Conservation (phyloP, 345 rosid species). For the Abelmoschus esculentus region DNA sequence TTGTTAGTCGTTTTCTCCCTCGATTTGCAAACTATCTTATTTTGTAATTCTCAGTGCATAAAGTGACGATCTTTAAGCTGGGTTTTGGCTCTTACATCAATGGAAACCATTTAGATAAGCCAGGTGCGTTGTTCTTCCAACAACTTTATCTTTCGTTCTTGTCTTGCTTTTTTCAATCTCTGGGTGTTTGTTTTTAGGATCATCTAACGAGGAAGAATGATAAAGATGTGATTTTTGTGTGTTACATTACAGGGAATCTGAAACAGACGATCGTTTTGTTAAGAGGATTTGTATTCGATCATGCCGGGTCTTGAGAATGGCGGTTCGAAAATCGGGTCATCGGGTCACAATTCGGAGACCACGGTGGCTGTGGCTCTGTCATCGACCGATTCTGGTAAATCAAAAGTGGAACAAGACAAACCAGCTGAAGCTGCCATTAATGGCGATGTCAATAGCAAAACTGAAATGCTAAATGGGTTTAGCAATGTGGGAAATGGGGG, state of each 20-base stretch:
- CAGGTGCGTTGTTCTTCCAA: not conserved
- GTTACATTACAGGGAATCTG: conserved; percentile 18
- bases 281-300: conserved; percentile 22
- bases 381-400: no score
- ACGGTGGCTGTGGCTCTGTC: conserved; percentile 24
- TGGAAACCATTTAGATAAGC: not conserved
- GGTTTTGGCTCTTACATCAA: conserved; percentile 4
- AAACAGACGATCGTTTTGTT: conserved; percentile 11
- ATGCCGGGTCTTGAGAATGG: conserved; percentile 97
- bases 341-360: conserved; percentile 57
- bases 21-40: not conserved
- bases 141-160: not conserved
- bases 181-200: not conserved
- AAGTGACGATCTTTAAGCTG: not conserved
- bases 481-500: conserved; percentile 13
- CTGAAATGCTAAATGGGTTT: conserved; percentile 25
- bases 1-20: not conserved
- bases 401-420: not conserved
- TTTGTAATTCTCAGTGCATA: not conserved
- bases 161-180: not conserved
- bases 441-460: conserved; percentile 17
- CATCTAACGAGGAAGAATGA: not conserved
- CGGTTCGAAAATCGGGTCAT: conserved; percentile 57
- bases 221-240: not conserved
- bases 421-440: conserved; percentile 14